A percentile compares a stretch with the other conserved stretches of the same genome.
These are phyloP conservation scores for Phytophthora tentaculata DNA, from an alignment of 352 stramenopile species.

Conservation along the genomic window DNA sequence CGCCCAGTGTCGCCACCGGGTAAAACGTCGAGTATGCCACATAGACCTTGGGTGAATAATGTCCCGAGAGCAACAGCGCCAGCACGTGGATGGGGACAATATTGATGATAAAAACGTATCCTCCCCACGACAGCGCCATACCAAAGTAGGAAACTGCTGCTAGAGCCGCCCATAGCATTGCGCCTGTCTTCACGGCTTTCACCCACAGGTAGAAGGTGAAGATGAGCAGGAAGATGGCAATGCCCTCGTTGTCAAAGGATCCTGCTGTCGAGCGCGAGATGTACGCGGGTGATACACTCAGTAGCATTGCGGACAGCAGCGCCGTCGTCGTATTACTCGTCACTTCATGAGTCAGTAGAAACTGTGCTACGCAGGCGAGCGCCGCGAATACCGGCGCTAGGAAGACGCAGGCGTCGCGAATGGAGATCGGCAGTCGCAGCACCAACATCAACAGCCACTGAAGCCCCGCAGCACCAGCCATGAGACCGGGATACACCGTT, in stretches of 20 bases:
- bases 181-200: constrained; percentile 74
- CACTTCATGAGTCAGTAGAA: constrained; percentile 87
- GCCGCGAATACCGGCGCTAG: constrained; percentile 90
- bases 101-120: constrained; percentile 99
- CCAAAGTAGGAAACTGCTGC: constrained; percentile 95
- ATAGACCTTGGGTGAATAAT: constrained; percentile 94
- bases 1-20: constrained; percentile 93
- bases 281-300: constrained; percentile 97
- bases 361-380: constrained; percentile 85
- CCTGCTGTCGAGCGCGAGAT: constrained; percentile 97
- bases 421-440: constrained; percentile 46
- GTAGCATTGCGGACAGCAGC: constrained; percentile 91
- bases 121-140: constrained; percentile 97
- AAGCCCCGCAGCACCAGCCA: constrained; percentile 81
- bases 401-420: constrained; percentile 92
- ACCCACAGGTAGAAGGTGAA: constrained; percentile 98
- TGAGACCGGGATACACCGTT: constrained; percentile 94
- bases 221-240: constrained; percentile 98
- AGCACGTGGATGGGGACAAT: constrained; percentile 97
- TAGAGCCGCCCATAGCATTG: constrained; percentile 70
- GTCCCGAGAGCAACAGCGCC: constrained; percentile 88
- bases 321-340: constrained; percentile 70
- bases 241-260: constrained; percentile 98
- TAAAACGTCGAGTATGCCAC: constrained; percentile 99
- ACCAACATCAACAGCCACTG: constrained; percentile 56